Base-by-base conservation (phyloP, 78 protist genomes). In the Dictyostelium citrinum region DNA sequence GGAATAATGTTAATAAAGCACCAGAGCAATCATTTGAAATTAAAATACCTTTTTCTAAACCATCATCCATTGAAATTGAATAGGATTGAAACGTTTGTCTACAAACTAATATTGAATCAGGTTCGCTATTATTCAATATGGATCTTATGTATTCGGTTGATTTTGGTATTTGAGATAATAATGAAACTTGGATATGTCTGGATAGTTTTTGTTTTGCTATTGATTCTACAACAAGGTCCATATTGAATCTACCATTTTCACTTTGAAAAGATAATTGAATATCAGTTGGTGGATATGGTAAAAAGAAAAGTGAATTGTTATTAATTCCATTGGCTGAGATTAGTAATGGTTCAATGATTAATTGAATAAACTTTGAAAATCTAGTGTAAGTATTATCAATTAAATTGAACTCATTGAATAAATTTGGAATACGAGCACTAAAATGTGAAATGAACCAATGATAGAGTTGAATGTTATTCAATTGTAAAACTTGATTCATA, bases 391-490 rank as follows among this genome's bases (percentile, higher is more conserved):
- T 60, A 68, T 68, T 12, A 29, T 68, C 31, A 9, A 68, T 1
- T 27, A 45, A 39, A 1, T 20, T 82, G 0, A 33, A 17, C 1
- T 82, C 68, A 41, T 35, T 5, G 31, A n/a, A 39, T 17, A 70
- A 82, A 51, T 20, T 5, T 29, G 8, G 24, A 8, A n/a, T 51
- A 35, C 22, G 67, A 1, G 49, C 22, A 31, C 75, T 68, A 43
- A 82, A 82, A 70, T 82, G 90, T 3, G 35, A 22, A 20, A 82
- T 68, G 31, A 67, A 82, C 90, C 90, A 82, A 82, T 82, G 24
- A 12, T 20, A 82, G 0, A 82, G 61, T 8, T 60, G 39, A 61
- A 12, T 41, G 20, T 43, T 82, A 12, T 68, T 68, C 27, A 29
- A n/a, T 17, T 67, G 22, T 20, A 82, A 33, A 41, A 55, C 76